phyloP scores from a whole-genome alignment of 805 yeast genomes.

The Saccharomycopsis olivae region DNA sequence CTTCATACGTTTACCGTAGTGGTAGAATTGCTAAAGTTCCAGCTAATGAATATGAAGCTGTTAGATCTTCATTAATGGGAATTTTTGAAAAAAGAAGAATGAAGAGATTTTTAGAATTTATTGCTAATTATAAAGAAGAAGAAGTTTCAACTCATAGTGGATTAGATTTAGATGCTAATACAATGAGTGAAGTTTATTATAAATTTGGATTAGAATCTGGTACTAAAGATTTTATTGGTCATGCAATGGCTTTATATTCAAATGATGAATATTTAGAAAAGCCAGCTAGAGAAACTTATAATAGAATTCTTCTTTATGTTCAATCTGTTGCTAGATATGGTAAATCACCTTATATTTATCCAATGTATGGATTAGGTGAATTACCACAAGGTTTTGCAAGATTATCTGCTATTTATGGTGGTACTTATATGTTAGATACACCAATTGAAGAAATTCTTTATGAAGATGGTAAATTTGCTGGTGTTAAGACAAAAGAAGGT shows the following conservation, averaged over 20 bases:
- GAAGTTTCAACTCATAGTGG: conserved; percentile 76
- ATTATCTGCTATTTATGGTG: conserved; percentile 93
- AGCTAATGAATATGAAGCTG: conserved; percentile 82
- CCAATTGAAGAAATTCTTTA: conserved; percentile 86
- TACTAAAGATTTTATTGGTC: conserved; percentile 94
- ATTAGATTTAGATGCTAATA: conserved; percentile 70
- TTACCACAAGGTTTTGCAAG: conserved; percentile 99
- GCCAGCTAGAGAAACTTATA: conserved; percentile 88
- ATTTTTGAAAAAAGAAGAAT: conserved; percentile 91
- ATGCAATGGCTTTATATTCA: conserved; percentile 96
- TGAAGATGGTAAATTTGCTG: conserved; percentile 63
- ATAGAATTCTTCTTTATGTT: conserved; percentile 74
- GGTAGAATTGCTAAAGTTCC: conserved; percentile 95
- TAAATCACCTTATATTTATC: conserved; percentile 92
- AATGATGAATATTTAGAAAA: conserved; percentile 81
- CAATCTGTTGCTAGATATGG: conserved; percentile 92
- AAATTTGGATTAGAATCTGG: conserved; percentile 88
- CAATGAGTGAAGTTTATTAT: conserved; percentile 84
- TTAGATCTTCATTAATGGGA: conserved; percentile 88
- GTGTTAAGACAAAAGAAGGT: conserved; percentile 89
- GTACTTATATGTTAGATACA: conserved; percentile 95
- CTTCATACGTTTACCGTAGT: conserved; percentile 83
- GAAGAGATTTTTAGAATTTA: conserved; percentile 84
- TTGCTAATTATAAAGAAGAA: conserved; percentile 71
- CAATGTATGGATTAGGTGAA: conserved; percentile 93